Base-by-base conservation (phyloP, 2,329 filamentous ascomycete genomes). In the Colletotrichum sp. region DNA sequence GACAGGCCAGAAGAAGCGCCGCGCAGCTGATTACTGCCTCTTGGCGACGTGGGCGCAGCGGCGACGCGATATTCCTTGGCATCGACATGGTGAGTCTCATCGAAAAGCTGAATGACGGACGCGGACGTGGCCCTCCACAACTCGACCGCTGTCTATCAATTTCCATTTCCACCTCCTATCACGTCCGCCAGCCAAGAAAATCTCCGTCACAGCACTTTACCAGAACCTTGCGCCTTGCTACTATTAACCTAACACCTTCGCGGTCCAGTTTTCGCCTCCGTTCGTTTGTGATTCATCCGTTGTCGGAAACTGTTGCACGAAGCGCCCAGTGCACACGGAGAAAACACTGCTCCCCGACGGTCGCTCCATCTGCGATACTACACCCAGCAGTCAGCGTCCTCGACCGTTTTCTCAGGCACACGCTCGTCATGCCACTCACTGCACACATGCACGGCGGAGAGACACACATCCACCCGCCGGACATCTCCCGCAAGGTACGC, bases 31-130 rank as follows among this genome's bases (percentile, higher is more conserved):
- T 61, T n/a, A 34, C 59, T 13, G 57, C 26, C 57, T 73, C 74
- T 76, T 74, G 74, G 70, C 74, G 36, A 13, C 21, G 26, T 32
- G 43, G 67, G 70, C 74, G 74, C 74, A 76, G 71, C 55, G n/a
- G 13, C 59, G 61, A 55, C 55, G 69, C 48, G 52, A 52, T 57
- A 24, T 61, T 36, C 55, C 71, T 73, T 65, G 34, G 74, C 74
- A 68, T 68, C 71, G 59, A 48, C 57, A 36, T 16, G 26, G 16
- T 30, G 48, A 24, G 34, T 32, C 67, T 43, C 52, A 48, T 60
- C 34, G 67, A 43, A 34, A 0, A 48, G 34, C 55, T 52, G 59
- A 26, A 59, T 75, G 70, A 68, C 69, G 57, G 74, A 65, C 64
- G 64, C 69, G 57, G 74, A 65, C 64, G 64, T 68, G 70, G 63